phyloP scores from a whole-genome alignment of 345 rosid species.

The Mallotus nudiflorus region DNA sequence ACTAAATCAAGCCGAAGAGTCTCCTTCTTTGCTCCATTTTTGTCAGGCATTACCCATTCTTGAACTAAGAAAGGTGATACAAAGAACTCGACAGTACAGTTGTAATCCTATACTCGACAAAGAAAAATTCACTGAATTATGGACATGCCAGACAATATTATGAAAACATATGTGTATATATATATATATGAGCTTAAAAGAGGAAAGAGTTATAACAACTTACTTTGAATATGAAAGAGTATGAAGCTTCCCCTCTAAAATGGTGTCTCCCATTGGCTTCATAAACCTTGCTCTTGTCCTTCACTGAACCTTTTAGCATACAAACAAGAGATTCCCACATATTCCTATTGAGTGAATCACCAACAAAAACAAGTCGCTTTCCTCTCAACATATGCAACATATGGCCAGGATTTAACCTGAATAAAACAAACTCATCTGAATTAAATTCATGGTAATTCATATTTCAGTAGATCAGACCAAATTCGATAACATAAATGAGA shows the following conservation, averaged over 20 bases:
- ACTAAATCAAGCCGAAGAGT: constrained; percentile 89
- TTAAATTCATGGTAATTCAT: background rate
- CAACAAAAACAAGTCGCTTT: constrained; percentile 83
- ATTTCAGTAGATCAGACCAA: background rate
- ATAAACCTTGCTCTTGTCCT: constrained; percentile 62
- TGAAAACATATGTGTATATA: too few relatives aligned
- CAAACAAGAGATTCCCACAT: constrained; percentile 99
- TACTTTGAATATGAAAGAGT: constrained; percentile 86
- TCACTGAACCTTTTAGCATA: constrained; percentile 63
- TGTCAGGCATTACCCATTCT: constrained; percentile 74
- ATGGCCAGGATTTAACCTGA: constrained; percentile 60
- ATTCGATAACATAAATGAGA: too few relatives aligned
- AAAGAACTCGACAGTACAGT: constrained; percentile 75
- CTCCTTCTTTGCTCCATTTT: constrained; percentile 64
- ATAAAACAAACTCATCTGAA: constrained; percentile 13
- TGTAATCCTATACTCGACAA: constrained; percentile 56
- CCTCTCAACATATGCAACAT: constrained; percentile 81
- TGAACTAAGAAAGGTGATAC: constrained; percentile 92
- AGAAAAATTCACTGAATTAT: constrained; percentile 11
- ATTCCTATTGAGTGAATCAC: constrained; percentile 88
- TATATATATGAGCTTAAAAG: too few relatives aligned
- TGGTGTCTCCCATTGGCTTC: constrained; percentile 73
- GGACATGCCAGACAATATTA: background rate
- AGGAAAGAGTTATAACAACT: constrained; percentile 5
- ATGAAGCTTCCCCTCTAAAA: constrained; percentile 82